Evolutionary conservation across 441 rosid genomes (phyloP).

Genomic region (Oxalis stricta): DNA sequence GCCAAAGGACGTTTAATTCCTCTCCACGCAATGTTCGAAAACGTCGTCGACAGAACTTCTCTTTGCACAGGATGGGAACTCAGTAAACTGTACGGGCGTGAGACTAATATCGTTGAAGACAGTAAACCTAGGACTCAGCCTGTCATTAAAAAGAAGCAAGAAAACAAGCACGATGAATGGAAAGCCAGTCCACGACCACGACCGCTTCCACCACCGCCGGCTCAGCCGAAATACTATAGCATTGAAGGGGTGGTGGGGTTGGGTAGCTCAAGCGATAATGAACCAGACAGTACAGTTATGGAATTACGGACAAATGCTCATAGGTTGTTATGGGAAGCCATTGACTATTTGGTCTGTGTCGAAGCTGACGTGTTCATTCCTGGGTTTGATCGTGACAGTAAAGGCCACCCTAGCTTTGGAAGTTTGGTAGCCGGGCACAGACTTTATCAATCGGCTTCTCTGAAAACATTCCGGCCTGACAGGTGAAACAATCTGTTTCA

Average conservation of each 20-base stretch:
- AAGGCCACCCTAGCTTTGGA: slow-evolving; percentile 87
- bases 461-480: slow-evolving; percentile 74
- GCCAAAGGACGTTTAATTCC: slow-evolving; percentile 81
- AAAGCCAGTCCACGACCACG: slow-evolving; percentile 79
- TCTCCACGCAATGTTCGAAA: slow-evolving; percentile 83
- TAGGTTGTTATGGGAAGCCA: slow-evolving; percentile 88
- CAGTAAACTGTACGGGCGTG: slow-evolving; percentile 73
- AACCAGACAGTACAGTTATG: slow-evolving; percentile 89
- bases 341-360: slow-evolving; percentile 67
- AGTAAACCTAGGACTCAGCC: slow-evolving; percentile 33
- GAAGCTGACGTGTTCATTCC: slow-evolving; percentile 92
- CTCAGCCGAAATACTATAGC: slow-evolving; percentile 78
- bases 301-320: slow-evolving; percentile 96
- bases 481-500: slow-evolving; percentile 46
- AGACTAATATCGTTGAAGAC: slow-evolving; percentile 45
- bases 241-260: slow-evolving; percentile 99
- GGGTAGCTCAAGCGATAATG: slow-evolving; percentile 99
- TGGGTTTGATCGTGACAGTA: slow-evolving; percentile 82
- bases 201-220: slow-evolving; percentile 88
- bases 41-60: slow-evolving; percentile 87
- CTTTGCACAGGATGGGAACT: slow-evolving; percentile 86
- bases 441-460: slow-evolving; percentile 76
- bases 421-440: slow-evolving; percentile 91
- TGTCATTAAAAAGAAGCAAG: slow-evolving; percentile 34
- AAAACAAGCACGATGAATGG: slow-evolving; percentile 45